Evolutionary conservation across 106 monocot species (phyloP).

Genomic region (Dendrobium catenatum): DNA sequence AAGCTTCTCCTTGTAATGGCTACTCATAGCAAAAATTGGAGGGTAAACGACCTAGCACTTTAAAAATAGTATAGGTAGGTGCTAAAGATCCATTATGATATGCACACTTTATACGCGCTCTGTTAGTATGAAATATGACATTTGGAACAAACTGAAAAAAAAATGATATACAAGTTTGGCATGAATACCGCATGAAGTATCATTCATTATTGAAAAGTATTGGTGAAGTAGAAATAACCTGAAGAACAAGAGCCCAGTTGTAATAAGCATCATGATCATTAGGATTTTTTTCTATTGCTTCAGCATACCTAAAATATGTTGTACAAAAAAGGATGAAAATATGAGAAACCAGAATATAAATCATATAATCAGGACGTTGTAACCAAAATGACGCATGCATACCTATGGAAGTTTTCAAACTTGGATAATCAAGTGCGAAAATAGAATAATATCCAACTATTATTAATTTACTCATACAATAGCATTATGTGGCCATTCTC

Average conservation of each 20-base stretch:
- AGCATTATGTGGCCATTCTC: background rate
- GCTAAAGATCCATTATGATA: background rate
- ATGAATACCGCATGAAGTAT: background rate
- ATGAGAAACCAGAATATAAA: background rate
- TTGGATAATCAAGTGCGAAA: background rate
- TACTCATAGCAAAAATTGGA: background rate
- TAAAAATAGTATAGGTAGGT: background rate
- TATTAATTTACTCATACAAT: background rate
- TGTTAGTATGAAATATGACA: background rate
- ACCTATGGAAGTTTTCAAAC: background rate
- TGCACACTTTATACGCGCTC: background rate
- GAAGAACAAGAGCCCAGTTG: conserved; percentile 97
- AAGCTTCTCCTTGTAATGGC: background rate
- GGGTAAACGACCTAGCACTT: background rate
- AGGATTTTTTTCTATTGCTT: conserved; percentile 88
- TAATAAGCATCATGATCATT: conserved; percentile 95
- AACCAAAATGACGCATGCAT: background rate
- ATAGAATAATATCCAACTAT: background rate
- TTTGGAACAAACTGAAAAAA: background rate
- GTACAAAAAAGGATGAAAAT: background rate
- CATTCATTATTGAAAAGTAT: conserved; percentile 1
- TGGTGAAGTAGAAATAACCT: conserved; percentile 33
- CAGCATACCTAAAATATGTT: conserved; percentile 65
- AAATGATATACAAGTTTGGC: background rate
- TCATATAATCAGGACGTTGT: background rate